These are phyloP conservation scores for Lyophyllum semitale DNA, from an alignment of 768 basidiomycete species.

Conservation along the genomic window DNA sequence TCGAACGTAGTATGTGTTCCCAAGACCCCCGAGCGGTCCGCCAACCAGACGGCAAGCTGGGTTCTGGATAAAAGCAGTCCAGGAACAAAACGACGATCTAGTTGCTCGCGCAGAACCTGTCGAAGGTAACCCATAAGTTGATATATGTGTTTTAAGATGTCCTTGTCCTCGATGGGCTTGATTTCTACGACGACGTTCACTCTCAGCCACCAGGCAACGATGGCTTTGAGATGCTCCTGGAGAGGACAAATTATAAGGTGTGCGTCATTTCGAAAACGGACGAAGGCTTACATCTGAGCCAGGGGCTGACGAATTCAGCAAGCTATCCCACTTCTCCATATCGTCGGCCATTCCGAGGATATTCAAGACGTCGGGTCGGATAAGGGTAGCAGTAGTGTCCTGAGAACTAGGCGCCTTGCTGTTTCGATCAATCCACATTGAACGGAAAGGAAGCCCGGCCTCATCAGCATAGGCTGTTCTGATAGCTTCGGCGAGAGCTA, in stretches of 20 bases:
- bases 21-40: constrained; percentile 3
- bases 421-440: background rate
- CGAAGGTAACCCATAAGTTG: background rate
- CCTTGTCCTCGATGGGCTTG: background rate
- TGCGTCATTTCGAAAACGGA: too few relatives aligned
- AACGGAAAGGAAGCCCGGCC: background rate
- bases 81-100: constrained; percentile 8
- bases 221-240: background rate
- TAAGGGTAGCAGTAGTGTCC: background rate
- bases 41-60: background rate
- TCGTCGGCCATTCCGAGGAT: background rate
- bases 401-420: background rate
- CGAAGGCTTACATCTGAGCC: background rate
- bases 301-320: background rate
- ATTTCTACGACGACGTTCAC: constrained; percentile 9
- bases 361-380: background rate
- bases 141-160: background rate
- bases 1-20: constrained; percentile 4
- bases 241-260: too few relatives aligned
- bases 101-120: constrained; percentile 6
- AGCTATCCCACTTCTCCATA: background rate
- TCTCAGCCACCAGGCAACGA: constrained; percentile 7
- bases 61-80: background rate
- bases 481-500: background rate
- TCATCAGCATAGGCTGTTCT: background rate